Conservation (phyloP, 1,139 yeast genomes). For the Scheffersomyces quercinus region DNA sequence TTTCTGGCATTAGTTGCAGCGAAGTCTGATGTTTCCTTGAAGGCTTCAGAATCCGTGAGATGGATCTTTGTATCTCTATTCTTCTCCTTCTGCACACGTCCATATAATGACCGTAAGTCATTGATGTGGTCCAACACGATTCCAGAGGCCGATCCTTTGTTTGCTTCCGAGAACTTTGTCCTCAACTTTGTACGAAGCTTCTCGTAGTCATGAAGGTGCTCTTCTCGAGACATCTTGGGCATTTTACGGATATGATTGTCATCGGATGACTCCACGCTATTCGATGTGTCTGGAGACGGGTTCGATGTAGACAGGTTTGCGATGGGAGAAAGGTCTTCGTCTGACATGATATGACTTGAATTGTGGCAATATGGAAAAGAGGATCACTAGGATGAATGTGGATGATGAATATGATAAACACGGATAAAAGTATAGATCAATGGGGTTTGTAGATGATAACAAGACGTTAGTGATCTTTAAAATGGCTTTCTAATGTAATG, state of each 20-base stretch:
- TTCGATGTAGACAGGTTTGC: too few species aligned
- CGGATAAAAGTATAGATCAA: too few species aligned
- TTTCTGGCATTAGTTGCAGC: constrained; percentile 58
- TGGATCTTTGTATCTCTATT: constrained; percentile 28
- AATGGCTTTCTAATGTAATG: too few species aligned
- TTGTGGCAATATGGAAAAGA: too few species aligned
- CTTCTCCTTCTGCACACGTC: constrained; percentile 28
- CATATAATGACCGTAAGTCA: constrained; percentile 30
- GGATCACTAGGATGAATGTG: too few species aligned
- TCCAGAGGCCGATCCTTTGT: constrained; percentile 36
- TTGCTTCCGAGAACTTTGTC: constrained; percentile 27
- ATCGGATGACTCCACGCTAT: too few species aligned
- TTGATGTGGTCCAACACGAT: constrained; percentile 27
- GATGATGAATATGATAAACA: too few species aligned
- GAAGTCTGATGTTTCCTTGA: constrained; percentile 38
- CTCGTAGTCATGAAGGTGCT: constrained; percentile 27
- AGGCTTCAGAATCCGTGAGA: constrained; percentile 41
- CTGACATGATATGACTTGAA: too few species aligned
- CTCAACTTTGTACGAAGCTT: constrained; percentile 21
- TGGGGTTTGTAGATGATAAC: too few species aligned
- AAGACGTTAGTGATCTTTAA: too few species aligned
- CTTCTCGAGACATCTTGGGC: constrained; percentile 14
- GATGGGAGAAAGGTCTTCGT: too few species aligned
- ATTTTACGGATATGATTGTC: constrained; percentile 4
- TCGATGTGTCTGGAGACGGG: too few species aligned